phyloP scores from a whole-genome alignment of 495 filamentous ascomycete species.

The Evansstolkia leycettana region DNA sequence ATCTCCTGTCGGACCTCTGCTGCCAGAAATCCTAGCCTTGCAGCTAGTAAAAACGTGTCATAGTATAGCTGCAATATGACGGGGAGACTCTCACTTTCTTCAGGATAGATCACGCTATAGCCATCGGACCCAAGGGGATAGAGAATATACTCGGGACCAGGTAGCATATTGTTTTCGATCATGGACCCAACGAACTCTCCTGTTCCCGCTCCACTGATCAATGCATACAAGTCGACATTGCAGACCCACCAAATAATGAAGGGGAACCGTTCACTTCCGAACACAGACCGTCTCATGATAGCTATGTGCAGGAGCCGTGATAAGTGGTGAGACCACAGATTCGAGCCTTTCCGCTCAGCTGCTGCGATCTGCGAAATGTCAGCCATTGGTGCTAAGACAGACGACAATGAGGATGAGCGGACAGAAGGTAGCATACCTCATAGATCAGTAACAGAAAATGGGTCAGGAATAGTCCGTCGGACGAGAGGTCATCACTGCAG shows the following conservation, averaged over 20 bases:
- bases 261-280: constrained; percentile 34
- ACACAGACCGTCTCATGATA: constrained; percentile 30
- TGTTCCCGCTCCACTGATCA: constrained; percentile 39
- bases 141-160: constrained; percentile 21
- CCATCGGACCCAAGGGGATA: constrained; percentile 15
- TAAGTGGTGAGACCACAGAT: constrained; percentile 44
- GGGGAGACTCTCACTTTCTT: constrained; percentile 25
- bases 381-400: not conserved
- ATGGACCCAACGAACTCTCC: constrained; percentile 39
- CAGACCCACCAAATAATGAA: constrained; percentile 45
- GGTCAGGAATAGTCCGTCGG: constrained; percentile 44
- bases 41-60: constrained; percentile 28
- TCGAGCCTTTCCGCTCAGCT: constrained; percentile 30
- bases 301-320: constrained; percentile 41
- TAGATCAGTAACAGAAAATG: constrained; percentile 51
- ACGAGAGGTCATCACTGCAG: constrained; percentile 37
- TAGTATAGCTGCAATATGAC: constrained; percentile 32
- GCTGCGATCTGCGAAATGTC: constrained; percentile 27
- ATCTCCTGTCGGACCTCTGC: constrained; percentile 22
- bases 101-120: constrained; percentile 20
- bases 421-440: constrained; percentile 29
- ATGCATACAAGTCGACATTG: constrained; percentile 42
- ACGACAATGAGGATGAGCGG: not conserved
- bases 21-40: constrained; percentile 29
- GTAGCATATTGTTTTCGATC: constrained; percentile 37